These are phyloP conservation scores for Lecanicillium sp. DNA, from an alignment of 2,329 filamentous ascomycete genomes.

Conservation along the genomic window DNA sequence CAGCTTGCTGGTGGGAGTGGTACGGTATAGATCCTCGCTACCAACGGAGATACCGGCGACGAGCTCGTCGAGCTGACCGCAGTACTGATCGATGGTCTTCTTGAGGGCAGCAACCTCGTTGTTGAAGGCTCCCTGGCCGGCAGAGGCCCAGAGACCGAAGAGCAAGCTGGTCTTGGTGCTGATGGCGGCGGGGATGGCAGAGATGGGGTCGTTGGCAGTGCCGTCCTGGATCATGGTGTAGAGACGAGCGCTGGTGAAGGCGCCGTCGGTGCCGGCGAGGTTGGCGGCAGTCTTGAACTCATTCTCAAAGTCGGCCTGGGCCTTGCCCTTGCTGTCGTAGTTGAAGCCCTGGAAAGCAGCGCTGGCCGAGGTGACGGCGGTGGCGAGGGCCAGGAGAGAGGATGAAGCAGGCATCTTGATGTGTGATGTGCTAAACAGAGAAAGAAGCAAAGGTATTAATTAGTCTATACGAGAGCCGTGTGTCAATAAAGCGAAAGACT, in stretches of 20 bases:
- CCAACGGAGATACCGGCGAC: conserved; percentile 81
- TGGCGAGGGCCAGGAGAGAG: conserved; percentile 24
- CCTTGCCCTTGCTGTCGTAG: conserved; percentile 56
- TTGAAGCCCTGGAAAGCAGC: conserved; percentile 59
- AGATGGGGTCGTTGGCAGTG: conserved; percentile 55
- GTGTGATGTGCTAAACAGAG: too few species aligned
- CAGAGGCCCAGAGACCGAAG: conserved; percentile 77
- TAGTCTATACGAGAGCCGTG: too few species aligned
- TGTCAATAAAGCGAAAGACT: too few species aligned
- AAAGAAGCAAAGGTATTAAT: too few species aligned
- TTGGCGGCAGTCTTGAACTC: conserved; percentile 59
- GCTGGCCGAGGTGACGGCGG: conserved; percentile 23
- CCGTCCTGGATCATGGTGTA: conserved; percentile 68
- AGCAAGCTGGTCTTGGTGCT: conserved; percentile 69
- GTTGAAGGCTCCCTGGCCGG: conserved; percentile 50
- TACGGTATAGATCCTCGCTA: conserved; percentile 78
- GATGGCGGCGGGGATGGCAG: conserved; percentile 76
- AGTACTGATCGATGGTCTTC: conserved; percentile 61
- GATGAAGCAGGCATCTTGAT: conserved; percentile 23
- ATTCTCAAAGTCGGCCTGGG: conserved; percentile 57
- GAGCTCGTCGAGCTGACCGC: conserved; percentile 52
- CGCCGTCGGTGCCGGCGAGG: conserved; percentile 53
- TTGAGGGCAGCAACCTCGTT: conserved; percentile 69
- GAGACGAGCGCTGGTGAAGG: conserved; percentile 61
- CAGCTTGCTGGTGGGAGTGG: conserved; percentile 59